Evolutionary conservation across 2,329 filamentous ascomycete genomes (phyloP).

Genomic region (Ophiocordyceps polyrhachis-furcata): DNA sequence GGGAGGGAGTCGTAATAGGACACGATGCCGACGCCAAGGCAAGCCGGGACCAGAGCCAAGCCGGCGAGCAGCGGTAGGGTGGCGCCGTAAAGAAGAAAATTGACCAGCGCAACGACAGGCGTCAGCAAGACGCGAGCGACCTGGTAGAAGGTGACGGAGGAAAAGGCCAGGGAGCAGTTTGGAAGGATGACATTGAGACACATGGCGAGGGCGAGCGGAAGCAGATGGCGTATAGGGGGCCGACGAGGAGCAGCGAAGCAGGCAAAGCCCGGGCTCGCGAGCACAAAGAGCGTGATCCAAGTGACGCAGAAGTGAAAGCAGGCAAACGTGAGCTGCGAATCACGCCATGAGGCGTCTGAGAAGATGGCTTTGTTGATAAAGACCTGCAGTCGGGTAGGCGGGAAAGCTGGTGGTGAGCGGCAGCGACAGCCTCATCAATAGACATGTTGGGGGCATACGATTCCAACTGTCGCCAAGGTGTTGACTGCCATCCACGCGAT

Average conservation of each 20-base stretch:
- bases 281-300: conserved; percentile 39
- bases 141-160: conserved; percentile 52
- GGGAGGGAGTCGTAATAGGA: conserved; percentile 50
- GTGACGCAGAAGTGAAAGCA: conserved; percentile 52
- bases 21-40: conserved; percentile 44
- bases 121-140: conserved; percentile 49
- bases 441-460: conserved; percentile 22
- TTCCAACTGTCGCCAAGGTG: conserved; percentile 42
- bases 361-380: conserved; percentile 57
- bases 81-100: conserved; percentile 39
- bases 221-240: conserved; percentile 33
- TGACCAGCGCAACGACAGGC: conserved; percentile 45
- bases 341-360: conserved; percentile 39
- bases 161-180: conserved; percentile 49
- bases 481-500: conserved; percentile 41
- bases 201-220: conserved; percentile 50
- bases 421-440: not conserved
- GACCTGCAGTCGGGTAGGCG: conserved; percentile 24
- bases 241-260: conserved; percentile 38
- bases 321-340: conserved; percentile 46
- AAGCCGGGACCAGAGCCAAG: conserved; percentile 39
- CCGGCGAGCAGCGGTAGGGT: conserved; percentile 35
- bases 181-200: conserved; percentile 50
- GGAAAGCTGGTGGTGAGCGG: conserved; percentile 1
- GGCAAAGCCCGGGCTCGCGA: conserved; percentile 37